Evolutionary conservation across 2,329 filamentous ascomycete species (phyloP), one percentile per base, ranked within the genome.

Genomic region (Talaromyces sp.): DNA sequence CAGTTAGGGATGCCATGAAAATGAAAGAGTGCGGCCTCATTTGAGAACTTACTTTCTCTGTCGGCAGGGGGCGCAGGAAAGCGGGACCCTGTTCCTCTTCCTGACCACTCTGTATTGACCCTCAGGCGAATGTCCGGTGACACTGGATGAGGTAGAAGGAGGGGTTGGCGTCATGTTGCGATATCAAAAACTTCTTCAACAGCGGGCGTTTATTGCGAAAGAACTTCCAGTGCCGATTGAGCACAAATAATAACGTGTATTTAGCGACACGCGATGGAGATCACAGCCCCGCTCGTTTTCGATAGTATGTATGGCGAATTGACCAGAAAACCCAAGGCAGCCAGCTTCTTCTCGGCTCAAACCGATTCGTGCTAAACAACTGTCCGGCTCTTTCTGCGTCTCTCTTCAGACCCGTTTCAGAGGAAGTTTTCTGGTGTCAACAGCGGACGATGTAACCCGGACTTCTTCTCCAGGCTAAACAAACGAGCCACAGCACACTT

Each of bases 21-120:
- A 11, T 51, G 60, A 58, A 64, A 44, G 55, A 25, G 22, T 58
- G 44, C 52, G 65, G 58, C 63, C 59, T 58, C 61, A 61, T 60
- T 32, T 7, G 17, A 22, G n/a, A 39, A 74, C 84, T 79, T 80
- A 95, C 91, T 98, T 98, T 79, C 93, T 88, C 70, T 93, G 90
- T 72, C 93, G 85, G 76, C 93, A 98, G 33, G 93, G 91, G 67
- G 88, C 91, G 75, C 93, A 98, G 70, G 92, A 97, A 56, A 98
- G 82, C 54, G 93, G 93, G 17, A 97, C 88, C 63, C 93, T 84
- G 72, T 98, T 97, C 73, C 93, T 86, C 80, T 96, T 96, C 67
- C 93, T 88, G 63, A 97, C 90, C 57, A 97, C 88, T 68, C 91
- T 86, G 71, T 91, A 96, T 67, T 93, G 89, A 58, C 90, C 86